Percentiles rank a stretch among this genome's conserved stretches.
Conservation (phyloP, 2,329 filamentous ascomycete species). For the Colletotrichum cordylinicola region DNA sequence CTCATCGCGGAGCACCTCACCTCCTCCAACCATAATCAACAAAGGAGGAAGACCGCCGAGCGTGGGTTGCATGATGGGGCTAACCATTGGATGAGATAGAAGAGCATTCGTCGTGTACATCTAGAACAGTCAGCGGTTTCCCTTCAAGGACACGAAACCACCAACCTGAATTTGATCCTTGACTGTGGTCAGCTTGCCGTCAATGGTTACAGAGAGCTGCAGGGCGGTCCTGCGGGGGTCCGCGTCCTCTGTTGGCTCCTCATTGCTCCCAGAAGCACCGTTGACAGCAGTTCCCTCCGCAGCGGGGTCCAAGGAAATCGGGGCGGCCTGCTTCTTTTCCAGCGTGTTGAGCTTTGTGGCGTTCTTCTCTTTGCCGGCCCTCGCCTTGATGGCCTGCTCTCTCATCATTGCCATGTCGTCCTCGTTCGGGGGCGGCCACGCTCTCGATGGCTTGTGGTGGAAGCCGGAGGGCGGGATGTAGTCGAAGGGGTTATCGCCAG, state of each 20-base stretch:
- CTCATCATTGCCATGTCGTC: slow-evolving; percentile 69
- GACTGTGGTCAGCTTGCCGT: slow-evolving; percentile 73
- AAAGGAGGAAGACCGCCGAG: slow-evolving; percentile 89
- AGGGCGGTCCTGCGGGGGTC: slow-evolving; percentile 28
- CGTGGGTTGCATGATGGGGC: slow-evolving; percentile 85
- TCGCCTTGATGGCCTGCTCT: slow-evolving; percentile 53
- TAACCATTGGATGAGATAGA: slow-evolving; percentile 86
- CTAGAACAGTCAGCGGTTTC: slow-evolving; percentile 33
- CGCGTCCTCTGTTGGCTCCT: background rate
- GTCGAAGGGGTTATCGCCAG: slow-evolving; percentile 74
- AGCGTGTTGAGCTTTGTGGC: slow-evolving; percentile 26
- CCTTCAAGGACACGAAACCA: background rate
- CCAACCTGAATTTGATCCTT: slow-evolving; percentile 90
- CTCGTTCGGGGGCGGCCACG: slow-evolving; percentile 91
- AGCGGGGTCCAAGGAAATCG: slow-evolving; percentile 28
- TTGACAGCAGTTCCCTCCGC: slow-evolving; percentile 14
- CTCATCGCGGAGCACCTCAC: slow-evolving; percentile 89
- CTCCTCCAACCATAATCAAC: slow-evolving; percentile 85
- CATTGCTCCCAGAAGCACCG: background rate
- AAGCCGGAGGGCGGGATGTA: slow-evolving; percentile 91
- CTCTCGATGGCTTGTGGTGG: slow-evolving; percentile 83
- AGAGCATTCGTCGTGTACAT: slow-evolving; percentile 84
- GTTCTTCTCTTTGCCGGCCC: slow-evolving; percentile 25
- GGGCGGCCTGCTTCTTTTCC: slow-evolving; percentile 38
- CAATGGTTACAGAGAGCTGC: slow-evolving; percentile 69